A percentile compares a stretch with the other conserved stretches of the same genome.
Conservation (phyloP, 345 rosid genomes). For the Syzygium oleosum region DNA sequence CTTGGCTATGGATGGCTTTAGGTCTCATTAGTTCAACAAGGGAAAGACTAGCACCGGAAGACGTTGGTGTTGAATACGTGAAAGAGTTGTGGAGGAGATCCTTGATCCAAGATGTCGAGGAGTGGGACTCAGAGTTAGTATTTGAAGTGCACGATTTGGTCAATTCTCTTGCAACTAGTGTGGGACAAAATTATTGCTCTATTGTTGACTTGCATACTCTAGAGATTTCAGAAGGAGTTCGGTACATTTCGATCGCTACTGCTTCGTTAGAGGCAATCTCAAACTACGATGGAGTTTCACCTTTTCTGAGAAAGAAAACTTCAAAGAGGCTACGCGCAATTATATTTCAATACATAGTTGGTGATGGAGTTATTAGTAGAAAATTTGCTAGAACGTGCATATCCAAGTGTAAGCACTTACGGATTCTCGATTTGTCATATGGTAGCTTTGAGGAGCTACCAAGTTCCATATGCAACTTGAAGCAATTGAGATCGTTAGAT, state of each 20-base stretch:
- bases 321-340: background rate
- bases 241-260: background rate
- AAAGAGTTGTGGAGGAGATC: no score
- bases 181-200: background rate
- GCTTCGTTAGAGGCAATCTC: rapidly evolving
- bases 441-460: background rate
- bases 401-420: background rate
- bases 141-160: background rate
- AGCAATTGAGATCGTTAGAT: background rate
- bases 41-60: background rate
- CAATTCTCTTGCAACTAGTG: background rate
- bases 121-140: no score
- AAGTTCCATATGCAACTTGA: background rate
- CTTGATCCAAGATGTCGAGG: no score
- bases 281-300: background rate
- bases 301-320: background rate
- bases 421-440: rapidly evolving
- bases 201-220: background rate
- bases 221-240: background rate
- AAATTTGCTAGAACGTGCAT: background rate
- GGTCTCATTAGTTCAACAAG: background rate
- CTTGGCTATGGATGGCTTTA: background rate
- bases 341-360: background rate
- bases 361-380: background rate
- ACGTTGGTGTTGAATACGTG: no score